These are phyloP conservation scores for Solanum corneliomulleri DNA, from an alignment of 257 asterid genomes.

Conservation along the genomic window DNA sequence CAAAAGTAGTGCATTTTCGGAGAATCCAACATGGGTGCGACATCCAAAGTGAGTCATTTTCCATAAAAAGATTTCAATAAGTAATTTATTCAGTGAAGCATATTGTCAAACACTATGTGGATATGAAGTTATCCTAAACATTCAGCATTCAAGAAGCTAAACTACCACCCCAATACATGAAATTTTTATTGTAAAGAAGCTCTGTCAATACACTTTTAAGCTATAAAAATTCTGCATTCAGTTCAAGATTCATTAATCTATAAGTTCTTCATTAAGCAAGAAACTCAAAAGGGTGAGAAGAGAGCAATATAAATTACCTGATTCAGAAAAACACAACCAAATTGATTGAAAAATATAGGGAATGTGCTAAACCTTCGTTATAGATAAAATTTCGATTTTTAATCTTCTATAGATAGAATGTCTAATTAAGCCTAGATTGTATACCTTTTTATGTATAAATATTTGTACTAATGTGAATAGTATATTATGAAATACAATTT, in stretches of 20 bases:
- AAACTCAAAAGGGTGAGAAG: neutral
- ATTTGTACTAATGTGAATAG: too few species aligned
- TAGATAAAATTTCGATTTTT: too few species aligned
- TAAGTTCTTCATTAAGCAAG: neutral
- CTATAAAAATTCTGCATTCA: neutral
- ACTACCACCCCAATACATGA: neutral
- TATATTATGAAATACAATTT: too few species aligned
- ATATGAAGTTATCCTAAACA: neutral
- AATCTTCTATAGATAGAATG: too few species aligned
- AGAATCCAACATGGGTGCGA: neutral
- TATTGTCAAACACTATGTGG: neutral
- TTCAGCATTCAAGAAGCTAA: neutral
- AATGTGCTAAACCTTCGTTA: too few species aligned
- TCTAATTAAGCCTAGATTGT: too few species aligned
- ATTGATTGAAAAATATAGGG: neutral
- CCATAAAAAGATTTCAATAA: neutral
- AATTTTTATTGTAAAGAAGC: neutral
- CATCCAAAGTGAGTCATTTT: neutral
- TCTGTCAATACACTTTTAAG: neutral
- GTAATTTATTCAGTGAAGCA: neutral
- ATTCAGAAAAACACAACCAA: neutral
- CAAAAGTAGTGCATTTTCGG: neutral
- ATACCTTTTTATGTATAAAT: too few species aligned
- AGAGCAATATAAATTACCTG: neutral
- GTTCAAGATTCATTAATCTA: neutral